phyloP scores from a whole-genome alignment of 768 basidiomycete genomes.

The Pleurotus platypus region DNA sequence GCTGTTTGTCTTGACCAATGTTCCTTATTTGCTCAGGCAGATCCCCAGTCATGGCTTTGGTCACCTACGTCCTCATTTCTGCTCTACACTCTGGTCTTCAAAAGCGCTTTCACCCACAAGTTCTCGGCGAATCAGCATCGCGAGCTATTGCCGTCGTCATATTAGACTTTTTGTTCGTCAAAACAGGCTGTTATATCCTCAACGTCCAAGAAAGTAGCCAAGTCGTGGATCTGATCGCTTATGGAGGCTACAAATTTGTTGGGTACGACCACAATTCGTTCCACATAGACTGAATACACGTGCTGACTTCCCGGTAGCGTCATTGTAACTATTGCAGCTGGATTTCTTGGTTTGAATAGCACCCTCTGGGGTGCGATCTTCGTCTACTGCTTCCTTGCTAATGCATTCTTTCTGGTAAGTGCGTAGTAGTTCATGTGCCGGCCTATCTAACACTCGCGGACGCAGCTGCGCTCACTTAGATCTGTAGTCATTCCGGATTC shows the following conservation, averaged over 20 bases:
- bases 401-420: slow-evolving; percentile 89
- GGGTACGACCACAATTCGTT: slow-evolving; percentile 52
- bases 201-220: slow-evolving; percentile 74
- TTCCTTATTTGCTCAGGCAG: too few species aligned
- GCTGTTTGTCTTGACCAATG: slow-evolving; percentile 13
- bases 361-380: slow-evolving; percentile 72
- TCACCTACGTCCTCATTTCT: slow-evolving; percentile 90
- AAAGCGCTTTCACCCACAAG: slow-evolving; percentile 79
- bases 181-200: slow-evolving; percentile 89
- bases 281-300: background rate
- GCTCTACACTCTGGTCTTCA: slow-evolving; percentile 83
- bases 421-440: background rate
- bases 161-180: slow-evolving; percentile 86
- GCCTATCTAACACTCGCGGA: slow-evolving; percentile 3
- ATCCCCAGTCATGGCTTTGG: slow-evolving; percentile 82
- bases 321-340: slow-evolving; percentile 73
- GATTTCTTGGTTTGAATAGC: slow-evolving; percentile 58
- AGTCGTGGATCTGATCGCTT: slow-evolving; percentile 82
- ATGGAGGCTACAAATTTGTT: slow-evolving; percentile 97
- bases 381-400: slow-evolving; percentile 82
- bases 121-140: slow-evolving; percentile 83
- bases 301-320: slow-evolving; percentile 49
- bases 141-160: slow-evolving; percentile 82
- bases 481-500: slow-evolving; percentile 89
- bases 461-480: slow-evolving; percentile 85